These are phyloP conservation scores for Taxillus chinensis DNA, from an alignment of 164 flowering plant species.

Conservation along the genomic window DNA sequence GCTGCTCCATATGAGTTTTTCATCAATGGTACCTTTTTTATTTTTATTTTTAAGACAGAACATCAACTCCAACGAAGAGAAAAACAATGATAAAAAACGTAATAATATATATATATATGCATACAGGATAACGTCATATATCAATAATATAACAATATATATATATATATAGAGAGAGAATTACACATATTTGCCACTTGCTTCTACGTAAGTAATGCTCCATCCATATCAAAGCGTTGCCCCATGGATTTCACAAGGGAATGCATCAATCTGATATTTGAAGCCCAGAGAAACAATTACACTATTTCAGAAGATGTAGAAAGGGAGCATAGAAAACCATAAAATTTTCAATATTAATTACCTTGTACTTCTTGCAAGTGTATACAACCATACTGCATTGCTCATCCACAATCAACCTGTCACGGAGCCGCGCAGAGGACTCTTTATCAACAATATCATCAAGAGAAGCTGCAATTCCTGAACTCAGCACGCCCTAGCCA, in stretches of 20 bases:
- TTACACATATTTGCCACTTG: constrained; percentile 70
- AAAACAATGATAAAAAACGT: no score
- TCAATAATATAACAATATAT: no score
- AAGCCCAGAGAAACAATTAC: constrained; percentile 2
- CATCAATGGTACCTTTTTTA: no score
- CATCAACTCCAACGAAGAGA: no score
- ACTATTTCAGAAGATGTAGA: background rate
- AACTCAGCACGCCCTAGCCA: constrained; percentile 94
- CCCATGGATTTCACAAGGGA: constrained; percentile 98
- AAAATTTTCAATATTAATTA: constrained; percentile 11
- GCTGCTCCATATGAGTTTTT: no score
- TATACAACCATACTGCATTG: constrained; percentile 96
- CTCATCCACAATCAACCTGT: constrained; percentile 77
- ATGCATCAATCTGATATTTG: constrained; percentile 68
- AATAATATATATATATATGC: no score
- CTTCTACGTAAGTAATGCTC: constrained; percentile 92
- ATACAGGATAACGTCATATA: no score
- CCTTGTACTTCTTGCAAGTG: constrained; percentile 96
- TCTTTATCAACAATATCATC: constrained; percentile 91
- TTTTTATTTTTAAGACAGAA: no score
- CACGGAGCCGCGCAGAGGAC: constrained; percentile 78
- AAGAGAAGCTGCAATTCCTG: constrained; percentile 91
- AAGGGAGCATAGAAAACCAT: background rate
- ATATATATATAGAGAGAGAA: background rate
- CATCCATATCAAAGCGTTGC: constrained; percentile 90